Base-by-base conservation (phyloP, 1,284 basidiomycete genomes). In the Kwoniella shivajii region DNA sequence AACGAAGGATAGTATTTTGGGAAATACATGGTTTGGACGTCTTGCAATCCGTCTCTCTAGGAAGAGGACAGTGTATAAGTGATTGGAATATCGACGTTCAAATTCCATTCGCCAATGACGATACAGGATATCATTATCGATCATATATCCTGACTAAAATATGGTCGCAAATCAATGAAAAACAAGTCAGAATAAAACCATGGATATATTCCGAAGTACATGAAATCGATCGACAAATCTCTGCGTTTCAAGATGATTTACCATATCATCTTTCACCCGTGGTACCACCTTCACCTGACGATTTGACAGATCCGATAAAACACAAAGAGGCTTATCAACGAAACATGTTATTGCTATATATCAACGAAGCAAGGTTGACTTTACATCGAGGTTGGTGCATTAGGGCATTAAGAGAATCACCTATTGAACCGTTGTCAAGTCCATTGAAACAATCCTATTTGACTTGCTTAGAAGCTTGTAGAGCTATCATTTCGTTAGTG, bases 331-430 rank as follows among this genome's bases (percentile, higher is more conserved):
- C 58, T 7, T 58, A 58, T 22, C 54, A 54, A 31, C 42, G 63
- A 6, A 58, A 56, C 36, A 48, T 56, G 63, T 41, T 62, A 14
- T 38, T 63, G 16, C 31, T 63, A 33, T 60, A 59, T 44, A 38
- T 64, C 31, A 61, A 49, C 38, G 64, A 66, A 46, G 58, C 60
- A 16, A 47, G 31, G 38, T 38, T 69, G 16, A 63, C 63, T 20
- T 57, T 70, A 14, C 61, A 66, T 42, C 48, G 68, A 37, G 60
- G 60, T 2, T 70, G 61, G 56, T 70, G 68, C 39, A 63, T 65
- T 5, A 54, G 65, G 47, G 65, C 68, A 1, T 60, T 70, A 5
- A 47, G 57, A 11, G 66, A 67, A 20, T 44, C 48, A n/a, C 64
- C 68, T 1, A 56, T 57, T 14, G 68, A 70, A 36, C 68, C 68